Conservation (phyloP, 2,329 filamentous ascomycete genomes). For the Scolecobasidium constrictum region DNA sequence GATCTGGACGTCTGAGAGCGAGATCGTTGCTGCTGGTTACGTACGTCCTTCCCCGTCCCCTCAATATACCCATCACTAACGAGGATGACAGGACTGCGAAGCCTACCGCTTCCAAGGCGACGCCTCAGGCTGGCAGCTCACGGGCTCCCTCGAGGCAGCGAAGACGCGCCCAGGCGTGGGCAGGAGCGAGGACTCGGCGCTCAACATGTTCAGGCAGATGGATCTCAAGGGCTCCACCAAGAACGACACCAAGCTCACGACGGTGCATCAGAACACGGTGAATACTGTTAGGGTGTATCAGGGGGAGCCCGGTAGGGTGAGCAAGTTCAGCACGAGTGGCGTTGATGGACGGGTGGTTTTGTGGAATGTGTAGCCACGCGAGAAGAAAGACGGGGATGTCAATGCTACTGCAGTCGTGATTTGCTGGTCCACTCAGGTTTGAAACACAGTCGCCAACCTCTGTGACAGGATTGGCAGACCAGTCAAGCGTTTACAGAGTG, state of each 20-base stretch:
- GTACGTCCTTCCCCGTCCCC: slow-evolving; percentile 27
- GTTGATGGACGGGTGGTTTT: slow-evolving; percentile 76
- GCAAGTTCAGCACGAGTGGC: slow-evolving; percentile 78
- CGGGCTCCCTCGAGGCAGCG: slow-evolving; percentile 65
- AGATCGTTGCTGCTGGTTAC: slow-evolving; percentile 93
- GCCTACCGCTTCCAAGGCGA: slow-evolving; percentile 80
- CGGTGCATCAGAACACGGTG: slow-evolving; percentile 93
- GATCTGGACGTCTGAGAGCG: slow-evolving; percentile 82
- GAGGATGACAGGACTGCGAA: slow-evolving; percentile 52
- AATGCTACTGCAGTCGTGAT: too few relatives aligned
- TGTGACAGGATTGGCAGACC: too few relatives aligned
- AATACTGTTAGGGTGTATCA: slow-evolving; percentile 72
- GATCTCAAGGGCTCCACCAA: slow-evolving; percentile 88
- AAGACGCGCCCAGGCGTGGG: slow-evolving; percentile 44
- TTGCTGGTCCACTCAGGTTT: too few relatives aligned
- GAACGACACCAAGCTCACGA: slow-evolving; percentile 90
- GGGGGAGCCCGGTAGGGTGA: slow-evolving; percentile 50
- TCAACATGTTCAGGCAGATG: slow-evolving; percentile 99
- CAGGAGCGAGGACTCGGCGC: slow-evolving; percentile 75
- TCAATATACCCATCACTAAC: neutral
- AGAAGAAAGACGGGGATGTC: too few relatives aligned
- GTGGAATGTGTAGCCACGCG: slow-evolving; percentile 42
- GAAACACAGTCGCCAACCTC: too few relatives aligned
- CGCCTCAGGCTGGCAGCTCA: slow-evolving; percentile 71
- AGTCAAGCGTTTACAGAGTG: too few relatives aligned